Evolutionary conservation across 345 rosid genomes (phyloP).

Genomic region (Reutealis trisperma): DNA sequence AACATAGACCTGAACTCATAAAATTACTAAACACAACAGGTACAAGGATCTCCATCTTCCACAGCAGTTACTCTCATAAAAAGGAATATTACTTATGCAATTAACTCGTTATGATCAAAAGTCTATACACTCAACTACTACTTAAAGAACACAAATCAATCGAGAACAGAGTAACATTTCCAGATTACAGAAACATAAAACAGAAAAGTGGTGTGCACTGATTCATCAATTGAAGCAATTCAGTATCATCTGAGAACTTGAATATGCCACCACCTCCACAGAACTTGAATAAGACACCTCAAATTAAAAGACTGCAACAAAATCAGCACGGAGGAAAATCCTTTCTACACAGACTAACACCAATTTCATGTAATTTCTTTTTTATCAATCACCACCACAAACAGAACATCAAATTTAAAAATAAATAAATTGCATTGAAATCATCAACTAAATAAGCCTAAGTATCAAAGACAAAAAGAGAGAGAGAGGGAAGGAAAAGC

Average conservation of each 20-base stretch:
- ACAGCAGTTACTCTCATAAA: background rate
- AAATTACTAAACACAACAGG: background rate
- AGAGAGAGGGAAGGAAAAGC: background rate
- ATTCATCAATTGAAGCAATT: background rate
- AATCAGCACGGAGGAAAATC: background rate
- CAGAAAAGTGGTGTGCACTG: background rate
- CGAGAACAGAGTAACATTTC: too few relatives aligned
- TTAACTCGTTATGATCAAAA: background rate
- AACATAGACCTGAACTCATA: background rate
- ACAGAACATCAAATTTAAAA: background rate
- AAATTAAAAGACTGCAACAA: background rate
- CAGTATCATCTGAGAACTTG: too few relatives aligned
- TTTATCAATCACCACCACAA: background rate
- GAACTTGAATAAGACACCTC: background rate
- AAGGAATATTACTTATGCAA: background rate
- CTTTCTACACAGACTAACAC: slow-evolving; percentile 3
- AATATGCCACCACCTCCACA: background rate
- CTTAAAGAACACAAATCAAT: background rate
- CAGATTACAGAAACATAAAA: too few relatives aligned
- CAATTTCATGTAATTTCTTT: background rate
- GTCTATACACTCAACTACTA: background rate
- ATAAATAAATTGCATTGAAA: background rate
- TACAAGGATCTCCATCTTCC: background rate
- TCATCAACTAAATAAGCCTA: background rate
- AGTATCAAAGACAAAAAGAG: background rate